A percentile compares a stretch with the other conserved stretches of the same genome.
These are phyloP conservation scores for Grosmannia penicillata DNA, from an alignment of 2,329 filamentous ascomycete genomes.

Conservation along the genomic window DNA sequence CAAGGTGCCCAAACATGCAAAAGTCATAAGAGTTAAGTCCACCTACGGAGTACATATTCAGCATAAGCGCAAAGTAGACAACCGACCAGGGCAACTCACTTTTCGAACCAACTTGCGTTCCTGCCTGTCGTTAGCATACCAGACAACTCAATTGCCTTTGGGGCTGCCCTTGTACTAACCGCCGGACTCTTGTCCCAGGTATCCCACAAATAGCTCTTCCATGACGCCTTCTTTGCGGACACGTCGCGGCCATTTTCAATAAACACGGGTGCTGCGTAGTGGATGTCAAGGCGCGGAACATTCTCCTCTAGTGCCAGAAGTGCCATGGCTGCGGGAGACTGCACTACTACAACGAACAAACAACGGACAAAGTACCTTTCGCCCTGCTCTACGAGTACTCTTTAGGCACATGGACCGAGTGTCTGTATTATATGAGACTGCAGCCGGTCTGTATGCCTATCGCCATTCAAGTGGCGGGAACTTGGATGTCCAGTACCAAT, in stretches of 20 bases:
- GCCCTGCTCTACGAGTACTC: too few species aligned
- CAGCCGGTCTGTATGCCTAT: too few species aligned
- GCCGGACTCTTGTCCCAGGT: neutral
- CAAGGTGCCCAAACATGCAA: conserved; percentile 5
- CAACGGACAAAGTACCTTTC: too few species aligned
- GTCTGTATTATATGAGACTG: too few species aligned
- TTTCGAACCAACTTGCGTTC: conserved; percentile 1
- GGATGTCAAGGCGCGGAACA: neutral
- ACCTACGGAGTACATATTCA: too few species aligned
- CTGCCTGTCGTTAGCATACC: neutral
- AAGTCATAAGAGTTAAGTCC: conserved; percentile 4
- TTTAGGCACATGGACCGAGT: too few species aligned
- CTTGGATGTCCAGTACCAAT: too few species aligned
- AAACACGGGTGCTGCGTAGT: neutral
- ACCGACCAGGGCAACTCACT: too few species aligned
- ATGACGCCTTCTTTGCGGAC: neutral
- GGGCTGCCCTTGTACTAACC: neutral
- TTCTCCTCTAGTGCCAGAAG: neutral
- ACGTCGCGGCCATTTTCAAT: neutral
- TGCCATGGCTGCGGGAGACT: too few species aligned
- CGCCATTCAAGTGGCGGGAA: too few species aligned
- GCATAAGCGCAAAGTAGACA: too few species aligned
- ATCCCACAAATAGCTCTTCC: conserved; percentile 8
- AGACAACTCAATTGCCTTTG: neutral
- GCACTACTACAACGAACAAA: too few species aligned